phyloP scores from a whole-genome alignment of 2,329 filamentous ascomycete genomes.

The Diaporthe sp. region DNA sequence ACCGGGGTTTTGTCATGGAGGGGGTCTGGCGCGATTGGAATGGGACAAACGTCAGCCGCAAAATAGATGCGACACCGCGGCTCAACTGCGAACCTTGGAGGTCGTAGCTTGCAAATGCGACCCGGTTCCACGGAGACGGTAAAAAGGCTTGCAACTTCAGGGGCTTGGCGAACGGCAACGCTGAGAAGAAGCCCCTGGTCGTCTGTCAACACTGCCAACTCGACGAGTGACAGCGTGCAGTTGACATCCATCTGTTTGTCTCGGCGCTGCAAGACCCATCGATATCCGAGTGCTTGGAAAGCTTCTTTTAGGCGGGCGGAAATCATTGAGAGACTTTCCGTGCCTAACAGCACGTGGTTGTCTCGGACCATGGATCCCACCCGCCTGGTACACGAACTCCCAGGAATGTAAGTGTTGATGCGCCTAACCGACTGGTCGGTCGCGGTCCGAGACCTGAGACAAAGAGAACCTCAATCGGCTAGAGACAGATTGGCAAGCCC shows the following conservation, averaged over 20 bases:
- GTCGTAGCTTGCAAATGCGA: background rate
- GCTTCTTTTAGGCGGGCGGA: background rate
- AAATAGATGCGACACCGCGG: conserved; percentile 3
- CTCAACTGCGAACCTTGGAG: conserved; percentile 11
- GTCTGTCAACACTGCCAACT: background rate
- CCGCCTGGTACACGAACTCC: background rate
- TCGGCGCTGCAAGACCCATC: conserved; percentile 24
- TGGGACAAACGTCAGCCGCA: conserved; percentile 16
- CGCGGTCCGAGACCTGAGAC: conserved; percentile 17
- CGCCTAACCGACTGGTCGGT: background rate
- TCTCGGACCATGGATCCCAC: background rate
- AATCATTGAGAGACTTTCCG: background rate
- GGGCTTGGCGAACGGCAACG: background rate
- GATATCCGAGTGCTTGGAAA: conserved; percentile 23
- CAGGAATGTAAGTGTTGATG: background rate
- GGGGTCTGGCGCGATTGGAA: conserved; percentile 28
- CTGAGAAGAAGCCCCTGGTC: background rate
- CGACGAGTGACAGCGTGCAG: conserved; percentile 1
- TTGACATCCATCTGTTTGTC: background rate
- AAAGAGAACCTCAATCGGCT: conserved; percentile 10
- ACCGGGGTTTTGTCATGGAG: background rate
- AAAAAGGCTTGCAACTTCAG: conserved; percentile 19
- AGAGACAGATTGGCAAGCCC: conserved; percentile 3
- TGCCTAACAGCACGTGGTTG: background rate
- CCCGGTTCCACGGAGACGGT: conserved; percentile 21